Conservation (phyloP, 805 yeast species). For the Candida vartiovaarae region DNA sequence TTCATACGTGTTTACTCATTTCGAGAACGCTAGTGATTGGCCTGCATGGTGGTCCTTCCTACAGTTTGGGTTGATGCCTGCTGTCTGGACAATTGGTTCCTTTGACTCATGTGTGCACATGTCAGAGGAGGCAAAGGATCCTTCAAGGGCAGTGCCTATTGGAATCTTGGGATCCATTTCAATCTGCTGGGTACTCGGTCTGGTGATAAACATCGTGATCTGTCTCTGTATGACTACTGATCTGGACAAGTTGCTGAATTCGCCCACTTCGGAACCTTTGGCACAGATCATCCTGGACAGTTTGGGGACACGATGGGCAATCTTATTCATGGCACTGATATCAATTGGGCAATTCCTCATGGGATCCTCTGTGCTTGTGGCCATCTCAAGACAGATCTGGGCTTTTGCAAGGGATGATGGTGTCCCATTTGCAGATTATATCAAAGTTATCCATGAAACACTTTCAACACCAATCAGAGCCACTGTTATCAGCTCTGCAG, state of each 20-base stretch:
- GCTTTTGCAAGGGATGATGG: slow-evolving; percentile 76
- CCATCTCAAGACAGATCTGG: slow-evolving; percentile 63
- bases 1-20: slow-evolving; percentile 45
- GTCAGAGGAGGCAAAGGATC: slow-evolving; percentile 62
- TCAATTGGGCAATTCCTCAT: slow-evolving; percentile 56
- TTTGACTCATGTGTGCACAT: slow-evolving; percentile 66
- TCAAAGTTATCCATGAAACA: slow-evolving; percentile 50
- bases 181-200: slow-evolving; percentile 51
- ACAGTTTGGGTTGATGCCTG: slow-evolving; percentile 49
- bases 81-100: slow-evolving; percentile 70
- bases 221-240: slow-evolving; percentile 49
- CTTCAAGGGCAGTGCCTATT: slow-evolving; percentile 53
- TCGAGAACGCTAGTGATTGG: slow-evolving; percentile 45
- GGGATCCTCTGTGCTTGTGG: slow-evolving; percentile 55
- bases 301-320: slow-evolving; percentile 59
- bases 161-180: slow-evolving; percentile 55
- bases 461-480: slow-evolving; percentile 64
- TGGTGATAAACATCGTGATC: slow-evolving; percentile 43
- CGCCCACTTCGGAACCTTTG: slow-evolving; percentile 53
- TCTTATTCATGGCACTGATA: slow-evolving; percentile 54
- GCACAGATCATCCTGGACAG: slow-evolving; percentile 62
- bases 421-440: slow-evolving; percentile 49
- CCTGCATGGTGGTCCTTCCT: slow-evolving; percentile 49
- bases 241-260: slow-evolving; percentile 31
- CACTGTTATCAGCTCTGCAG: slow-evolving; percentile 34